Evolutionary conservation across 306 rosid genomes (phyloP), one percentile per base, ranked within the genome.

Genomic region (Albizia julibrissin): DNA sequence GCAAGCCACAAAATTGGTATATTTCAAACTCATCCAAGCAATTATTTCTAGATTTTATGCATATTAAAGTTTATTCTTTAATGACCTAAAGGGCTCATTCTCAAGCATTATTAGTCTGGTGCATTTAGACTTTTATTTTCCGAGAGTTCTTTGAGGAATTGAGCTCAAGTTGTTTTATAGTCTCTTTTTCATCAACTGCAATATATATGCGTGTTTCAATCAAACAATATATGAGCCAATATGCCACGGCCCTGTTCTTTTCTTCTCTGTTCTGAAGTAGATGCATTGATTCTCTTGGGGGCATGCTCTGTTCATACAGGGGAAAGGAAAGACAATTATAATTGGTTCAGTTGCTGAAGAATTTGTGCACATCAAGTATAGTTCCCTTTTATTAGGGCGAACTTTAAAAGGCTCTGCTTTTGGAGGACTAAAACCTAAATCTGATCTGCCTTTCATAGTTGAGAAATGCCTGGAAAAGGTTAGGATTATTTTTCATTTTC

Each of bases 1-100:
- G 16, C 85, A 81, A 72, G 86, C 93, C 82, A 86, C 91, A n/a
- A 88, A 91, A 82, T 0, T 77, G 80, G 94, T 89, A 69, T n/a
- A 8, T 68, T 68, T 15, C 40, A 64, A 5, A 29, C 19, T 64
- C 10, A 29, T 14, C 40, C 8, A 24, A 64, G 21, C 40, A 27
- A 24, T 54, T 54, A 21, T 27, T 12, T 62, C 37, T 27, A 10
- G 68, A 62, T 62, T 62, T 62, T 15, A 5, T 24, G 19, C 37
- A 13, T 18, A 62, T 39, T 62, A 62, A 13, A 62, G 11, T 16
- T 62, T 8, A 62, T 62, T 62, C 21, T 29, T 62, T 26, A 12
- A 22, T 62, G 39, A 62, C 18, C 69, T 62, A 2, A 62, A 62
- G 34, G 69, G 8, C 69, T 5, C 10, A 62, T 16, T 61, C 34